These are phyloP conservation scores for Camellia granthamiana DNA, from an alignment of 148 eudicot species.

Conservation along the genomic window DNA sequence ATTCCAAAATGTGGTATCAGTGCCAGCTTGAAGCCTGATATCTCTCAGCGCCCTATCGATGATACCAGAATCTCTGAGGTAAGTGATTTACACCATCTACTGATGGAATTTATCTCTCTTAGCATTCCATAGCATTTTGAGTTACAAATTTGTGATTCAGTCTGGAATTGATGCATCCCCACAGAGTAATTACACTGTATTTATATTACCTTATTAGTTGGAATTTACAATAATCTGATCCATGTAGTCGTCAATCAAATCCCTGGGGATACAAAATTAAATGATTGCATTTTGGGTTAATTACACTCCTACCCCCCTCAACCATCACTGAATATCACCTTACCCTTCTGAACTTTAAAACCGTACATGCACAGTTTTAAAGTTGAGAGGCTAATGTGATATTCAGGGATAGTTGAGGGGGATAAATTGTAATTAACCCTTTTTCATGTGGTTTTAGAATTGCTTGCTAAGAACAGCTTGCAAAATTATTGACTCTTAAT, in stretches of 20 bases:
- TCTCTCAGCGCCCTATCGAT: conserved; percentile 37
- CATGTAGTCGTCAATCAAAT: background rate
- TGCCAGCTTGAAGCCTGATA: conserved; percentile 45
- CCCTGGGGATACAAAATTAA: background rate
- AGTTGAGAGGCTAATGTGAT: no score
- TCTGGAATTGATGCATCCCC: conserved; percentile 2
- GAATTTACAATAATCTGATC: background rate
- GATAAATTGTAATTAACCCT: no score
- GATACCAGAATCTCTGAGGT: conserved; percentile 59
- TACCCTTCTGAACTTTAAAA: no score
- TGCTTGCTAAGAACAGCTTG: no score
- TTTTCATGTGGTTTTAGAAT: no score
- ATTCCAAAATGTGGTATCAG: conserved; percentile 34
- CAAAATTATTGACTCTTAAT: no score
- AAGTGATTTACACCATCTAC: background rate
- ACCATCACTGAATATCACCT: no score
- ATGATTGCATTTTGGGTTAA: no score
- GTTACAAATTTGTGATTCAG: background rate
- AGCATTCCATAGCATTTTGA: background rate
- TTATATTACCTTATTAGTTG: background rate
- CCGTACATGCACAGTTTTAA: no score
- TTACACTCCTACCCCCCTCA: no score
- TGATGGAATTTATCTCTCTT: background rate
- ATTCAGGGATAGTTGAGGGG: no score
- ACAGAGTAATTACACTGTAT: background rate